phyloP scores from a whole-genome alignment of 176 grass and related monocot species.

The Phragmites australis region DNA sequence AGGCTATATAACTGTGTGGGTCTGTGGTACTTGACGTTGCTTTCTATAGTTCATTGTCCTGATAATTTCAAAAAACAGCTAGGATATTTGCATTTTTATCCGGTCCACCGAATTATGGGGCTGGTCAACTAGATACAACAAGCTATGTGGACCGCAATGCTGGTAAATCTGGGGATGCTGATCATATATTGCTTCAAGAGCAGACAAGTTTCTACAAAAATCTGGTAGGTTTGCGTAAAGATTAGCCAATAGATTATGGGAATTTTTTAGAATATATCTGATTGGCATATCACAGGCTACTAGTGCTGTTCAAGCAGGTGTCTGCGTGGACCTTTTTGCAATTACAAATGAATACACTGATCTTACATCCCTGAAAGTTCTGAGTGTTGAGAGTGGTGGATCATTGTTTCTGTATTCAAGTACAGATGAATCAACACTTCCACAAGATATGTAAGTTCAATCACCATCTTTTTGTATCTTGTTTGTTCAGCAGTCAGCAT shows the following conservation, averaged over 20 bases:
- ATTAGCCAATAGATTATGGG: constrained; percentile 19
- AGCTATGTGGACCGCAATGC: constrained; percentile 62
- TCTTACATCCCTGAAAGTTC: constrained; percentile 79
- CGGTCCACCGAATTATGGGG: constrained; percentile 88
- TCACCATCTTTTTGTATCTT: constrained; percentile 4
- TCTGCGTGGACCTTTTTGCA: constrained; percentile 90
- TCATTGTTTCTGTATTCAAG: constrained; percentile 85
- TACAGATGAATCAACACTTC: constrained; percentile 94
- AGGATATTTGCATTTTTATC: constrained; percentile 93
- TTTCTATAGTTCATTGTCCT: constrained; percentile 24
- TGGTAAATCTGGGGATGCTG: constrained; percentile 52
- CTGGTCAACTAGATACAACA: constrained; percentile 67
- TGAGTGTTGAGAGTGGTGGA: constrained; percentile 91
- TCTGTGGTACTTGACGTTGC: constrained; percentile 7
- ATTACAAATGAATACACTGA: constrained; percentile 96
- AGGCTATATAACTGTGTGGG: not conserved
- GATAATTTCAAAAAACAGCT: constrained; percentile 59
- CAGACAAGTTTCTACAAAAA: constrained; percentile 87
- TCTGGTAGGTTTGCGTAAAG: constrained; percentile 64
- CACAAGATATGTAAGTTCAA: constrained; percentile 90
- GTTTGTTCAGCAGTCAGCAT: constrained; percentile 4
- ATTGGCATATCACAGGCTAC: constrained; percentile 85
- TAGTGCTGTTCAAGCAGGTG: constrained; percentile 97
- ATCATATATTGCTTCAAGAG: constrained; percentile 59
- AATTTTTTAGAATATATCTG: constrained; percentile 53